Base-by-base conservation (phyloP, 768 basidiomycete species). In the Lentinula boryana region DNA sequence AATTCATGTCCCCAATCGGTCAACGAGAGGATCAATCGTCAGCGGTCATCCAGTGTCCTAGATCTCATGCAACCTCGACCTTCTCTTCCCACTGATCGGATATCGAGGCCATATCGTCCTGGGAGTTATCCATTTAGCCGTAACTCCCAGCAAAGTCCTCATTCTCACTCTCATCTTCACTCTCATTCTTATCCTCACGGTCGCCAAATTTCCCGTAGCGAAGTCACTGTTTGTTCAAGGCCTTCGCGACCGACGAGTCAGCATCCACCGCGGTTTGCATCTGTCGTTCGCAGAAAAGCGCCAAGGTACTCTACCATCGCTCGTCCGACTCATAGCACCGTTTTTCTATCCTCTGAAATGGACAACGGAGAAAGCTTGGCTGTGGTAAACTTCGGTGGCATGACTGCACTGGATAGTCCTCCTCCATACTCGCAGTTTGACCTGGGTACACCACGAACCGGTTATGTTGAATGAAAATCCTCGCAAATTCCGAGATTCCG, bases 231-330 rank as follows among this genome's bases (percentile, higher is more conserved):
- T 27, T 27, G 27, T 27, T 27, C 27, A 27, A 27, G 3, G 27
- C 27, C 27, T 27, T 3, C 27, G 4, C 27, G 27, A 27, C 27
- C 27, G 27, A 2, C 27, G 27, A 27, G 27, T 27, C 27, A 27
- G 27, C 27, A 27, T 27, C 27, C 27, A 27, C 60, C 60, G 15
- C 18, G 40, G 51, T 61, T 56, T 15, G 31, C 27, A 13, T 54
- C 51, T 48, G 60, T 61, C 21, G 31, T 61, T 13, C 40, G 60
- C 15, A 32, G 18, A 21, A 8, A 50, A 15, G 27, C 21, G 4
- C 54, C 60, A 16, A 48, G 60, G 32, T 55, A 61, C 32, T 56
- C 60, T 16, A 61, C 54, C 18, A 10, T 60, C 23, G 58, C 58
- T 32, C 33, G 58, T 41, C 48, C 56, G 6, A 51, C 33, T 8